Percentiles rank a stretch among this genome's conserved stretches.
These are phyloP conservation scores for Stephania japonica DNA, from an alignment of 164 flowering plant genomes.

Conservation along the genomic window DNA sequence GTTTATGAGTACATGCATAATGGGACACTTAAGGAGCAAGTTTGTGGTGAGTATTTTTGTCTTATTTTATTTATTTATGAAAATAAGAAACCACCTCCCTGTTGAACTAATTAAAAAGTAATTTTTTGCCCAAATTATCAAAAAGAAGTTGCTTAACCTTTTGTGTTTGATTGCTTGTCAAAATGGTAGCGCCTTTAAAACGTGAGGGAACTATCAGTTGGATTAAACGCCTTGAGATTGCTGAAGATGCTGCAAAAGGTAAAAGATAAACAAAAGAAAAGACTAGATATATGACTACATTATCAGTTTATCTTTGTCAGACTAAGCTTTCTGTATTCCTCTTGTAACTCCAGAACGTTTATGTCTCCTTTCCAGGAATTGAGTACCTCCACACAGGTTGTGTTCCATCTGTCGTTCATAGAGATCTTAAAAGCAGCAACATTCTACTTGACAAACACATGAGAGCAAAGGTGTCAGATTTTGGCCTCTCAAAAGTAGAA, in stretches of 20 bases:
- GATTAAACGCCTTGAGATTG: constrained; percentile 96
- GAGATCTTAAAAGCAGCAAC: constrained; percentile 94
- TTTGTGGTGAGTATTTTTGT: constrained; percentile 52
- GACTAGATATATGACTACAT: background rate
- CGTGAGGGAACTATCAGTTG: constrained; percentile 56
- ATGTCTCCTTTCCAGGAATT: constrained; percentile 49
- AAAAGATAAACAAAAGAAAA: background rate
- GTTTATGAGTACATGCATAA: constrained; percentile 97
- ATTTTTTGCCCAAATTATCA: no score
- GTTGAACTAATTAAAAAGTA: no score
- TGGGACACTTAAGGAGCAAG: constrained; percentile 97
- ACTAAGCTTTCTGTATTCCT: background rate
- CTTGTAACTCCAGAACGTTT: background rate
- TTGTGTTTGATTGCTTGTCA: constrained; percentile 4
- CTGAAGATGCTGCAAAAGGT: constrained; percentile 99
- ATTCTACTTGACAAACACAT: constrained; percentile 92
- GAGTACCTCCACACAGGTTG: constrained; percentile 99
- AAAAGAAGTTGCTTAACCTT: constrained; percentile 7
- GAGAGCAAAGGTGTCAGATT: constrained; percentile 99
- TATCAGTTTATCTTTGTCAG: background rate
- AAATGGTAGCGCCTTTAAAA: constrained; percentile 48
- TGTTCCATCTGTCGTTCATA: constrained; percentile 80
- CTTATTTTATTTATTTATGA: background rate
- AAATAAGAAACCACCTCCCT: no score
- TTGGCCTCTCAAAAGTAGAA: constrained; percentile 97